A percentile compares a stretch with the other conserved stretches of the same genome.
These are phyloP conservation scores for Annulohypoxylon moriforme DNA, from an alignment of 495 filamentous ascomycete species.

Conservation along the genomic window DNA sequence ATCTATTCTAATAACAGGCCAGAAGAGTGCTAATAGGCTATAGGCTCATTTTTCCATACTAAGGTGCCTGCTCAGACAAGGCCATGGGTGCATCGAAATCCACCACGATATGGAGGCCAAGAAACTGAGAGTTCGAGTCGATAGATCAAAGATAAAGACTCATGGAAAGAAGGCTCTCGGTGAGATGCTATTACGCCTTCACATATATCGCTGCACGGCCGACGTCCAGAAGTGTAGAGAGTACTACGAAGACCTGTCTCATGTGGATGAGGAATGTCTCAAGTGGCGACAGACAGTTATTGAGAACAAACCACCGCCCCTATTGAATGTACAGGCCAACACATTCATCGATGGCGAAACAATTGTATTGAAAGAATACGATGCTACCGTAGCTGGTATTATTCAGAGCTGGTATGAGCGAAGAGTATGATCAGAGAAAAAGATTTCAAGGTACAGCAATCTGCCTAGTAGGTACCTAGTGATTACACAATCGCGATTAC, in stretches of 20 bases:
- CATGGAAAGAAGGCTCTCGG: slow-evolving; percentile 59
- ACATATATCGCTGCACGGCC: slow-evolving; percentile 62
- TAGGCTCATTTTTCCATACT: slow-evolving; percentile 60
- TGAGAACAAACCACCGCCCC: slow-evolving; percentile 35
- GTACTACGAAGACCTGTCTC: slow-evolving; percentile 56
- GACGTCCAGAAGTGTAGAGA: slow-evolving; percentile 52
- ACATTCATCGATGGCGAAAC: slow-evolving; percentile 53
- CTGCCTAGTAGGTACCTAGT: too few relatives aligned
- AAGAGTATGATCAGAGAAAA: slow-evolving; percentile 4
- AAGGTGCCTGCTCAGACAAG: slow-evolving; percentile 51
- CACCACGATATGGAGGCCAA: slow-evolving; percentile 5
- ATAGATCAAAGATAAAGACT: slow-evolving; percentile 49
- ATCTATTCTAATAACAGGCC: not conserved
- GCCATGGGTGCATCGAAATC: slow-evolving; percentile 49
- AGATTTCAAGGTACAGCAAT: not conserved
- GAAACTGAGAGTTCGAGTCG: slow-evolving; percentile 50
- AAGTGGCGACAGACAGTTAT: slow-evolving; percentile 3
- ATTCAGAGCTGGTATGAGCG: slow-evolving; percentile 60
- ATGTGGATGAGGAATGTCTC: slow-evolving; percentile 51
- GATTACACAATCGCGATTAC: too few relatives aligned
- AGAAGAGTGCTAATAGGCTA: not conserved
- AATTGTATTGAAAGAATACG: slow-evolving; percentile 58
- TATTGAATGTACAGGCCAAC: slow-evolving; percentile 59
- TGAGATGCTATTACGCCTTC: slow-evolving; percentile 55
- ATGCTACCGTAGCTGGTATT: slow-evolving; percentile 51